Evolutionary conservation across 1,284 basidiomycete genomes (phyloP).

Genomic region (Marasmius oreades): DNA sequence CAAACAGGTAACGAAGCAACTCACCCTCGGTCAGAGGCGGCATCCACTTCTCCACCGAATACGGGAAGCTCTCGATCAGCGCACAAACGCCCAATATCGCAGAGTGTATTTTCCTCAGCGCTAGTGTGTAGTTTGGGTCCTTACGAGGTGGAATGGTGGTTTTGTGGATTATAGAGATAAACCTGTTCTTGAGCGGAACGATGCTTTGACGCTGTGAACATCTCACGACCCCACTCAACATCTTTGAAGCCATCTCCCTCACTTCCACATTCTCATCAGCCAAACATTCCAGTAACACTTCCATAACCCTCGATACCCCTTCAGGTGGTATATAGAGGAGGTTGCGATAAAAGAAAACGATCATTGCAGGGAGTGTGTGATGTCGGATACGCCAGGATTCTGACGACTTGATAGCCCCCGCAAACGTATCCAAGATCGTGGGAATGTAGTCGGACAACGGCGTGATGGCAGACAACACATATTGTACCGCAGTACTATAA

Average conservation of each 20-base stretch:
- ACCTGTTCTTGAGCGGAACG: conserved; percentile 83
- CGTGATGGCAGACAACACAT: conserved; percentile 68
- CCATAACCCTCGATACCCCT: conserved; percentile 70
- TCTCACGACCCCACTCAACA: conserved; percentile 86
- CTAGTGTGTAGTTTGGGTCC: conserved; percentile 71
- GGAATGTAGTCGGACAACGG: conserved; percentile 62
- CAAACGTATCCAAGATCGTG: conserved; percentile 56
- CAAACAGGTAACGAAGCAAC: conserved; percentile 16
- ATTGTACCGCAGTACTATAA: conserved; percentile 73
- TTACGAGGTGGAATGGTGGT: conserved; percentile 69
- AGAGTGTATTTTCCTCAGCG: conserved; percentile 79
- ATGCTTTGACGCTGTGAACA: conserved; percentile 92
- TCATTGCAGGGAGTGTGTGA: conserved; percentile 67
- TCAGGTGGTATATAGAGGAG: conserved; percentile 70
- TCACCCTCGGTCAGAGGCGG: conserved; percentile 71
- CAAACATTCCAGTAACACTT: conserved; percentile 79
- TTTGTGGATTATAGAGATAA: conserved; percentile 61
- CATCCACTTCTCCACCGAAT: conserved; percentile 76
- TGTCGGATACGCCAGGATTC: conserved; percentile 80
- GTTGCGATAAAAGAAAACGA: conserved; percentile 87
- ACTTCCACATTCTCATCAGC: conserved; percentile 93
- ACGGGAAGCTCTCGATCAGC: conserved; percentile 77
- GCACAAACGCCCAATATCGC: conserved; percentile 90
- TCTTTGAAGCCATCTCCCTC: conserved; percentile 89
- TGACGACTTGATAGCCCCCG: conserved; percentile 66